These are phyloP conservation scores for Talaromyces sp. DNA, from an alignment of 2,329 filamentous ascomycete species.

Conservation along the genomic window DNA sequence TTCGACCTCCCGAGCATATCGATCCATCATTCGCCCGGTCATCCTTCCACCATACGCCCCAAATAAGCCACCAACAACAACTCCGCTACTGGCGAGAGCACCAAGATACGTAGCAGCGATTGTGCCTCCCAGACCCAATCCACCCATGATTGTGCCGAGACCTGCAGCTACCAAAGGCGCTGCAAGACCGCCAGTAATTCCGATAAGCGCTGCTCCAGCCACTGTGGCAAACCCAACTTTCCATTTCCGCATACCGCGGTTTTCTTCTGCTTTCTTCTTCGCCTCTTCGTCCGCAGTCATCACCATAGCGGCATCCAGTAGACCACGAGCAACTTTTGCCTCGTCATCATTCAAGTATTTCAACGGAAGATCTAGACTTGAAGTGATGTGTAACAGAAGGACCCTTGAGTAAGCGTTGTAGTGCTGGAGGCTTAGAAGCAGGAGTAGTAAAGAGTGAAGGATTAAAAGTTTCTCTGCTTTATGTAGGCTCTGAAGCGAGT, in stretches of 20 bases:
- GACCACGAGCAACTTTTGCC: slow-evolving; percentile 65
- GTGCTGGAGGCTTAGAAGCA: slow-evolving; percentile 71
- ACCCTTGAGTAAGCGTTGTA: slow-evolving; percentile 71
- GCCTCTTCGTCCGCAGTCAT: slow-evolving; percentile 75
- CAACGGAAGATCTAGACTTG: slow-evolving; percentile 65
- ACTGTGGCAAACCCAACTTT: slow-evolving; percentile 85
- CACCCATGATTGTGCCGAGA: slow-evolving; percentile 73
- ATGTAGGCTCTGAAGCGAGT: slow-evolving; percentile 45
- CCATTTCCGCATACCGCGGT: slow-evolving; percentile 62
- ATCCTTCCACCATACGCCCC: slow-evolving; percentile 86
- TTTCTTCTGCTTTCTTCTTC: slow-evolving; percentile 65
- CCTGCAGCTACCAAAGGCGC: slow-evolving; percentile 73
- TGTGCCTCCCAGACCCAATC: slow-evolving; percentile 67
- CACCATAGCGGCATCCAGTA: slow-evolving; percentile 70
- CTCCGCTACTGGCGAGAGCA: slow-evolving; percentile 70
- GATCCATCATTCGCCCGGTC: slow-evolving; percentile 79
- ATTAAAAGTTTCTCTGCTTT: slow-evolving; percentile 55
- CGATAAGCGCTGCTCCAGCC: slow-evolving; percentile 82
- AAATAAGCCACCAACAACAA: slow-evolving; percentile 79
- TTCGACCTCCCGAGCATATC: slow-evolving; percentile 79
- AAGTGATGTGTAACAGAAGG: slow-evolving; percentile 65
- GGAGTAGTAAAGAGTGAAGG: slow-evolving; percentile 66
- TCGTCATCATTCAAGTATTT: slow-evolving; percentile 67
- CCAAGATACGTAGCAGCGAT: slow-evolving; percentile 76
- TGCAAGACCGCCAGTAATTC: slow-evolving; percentile 73